phyloP scores from a whole-genome alignment of 257 asterid species.

The Solanum appendiculatum region DNA sequence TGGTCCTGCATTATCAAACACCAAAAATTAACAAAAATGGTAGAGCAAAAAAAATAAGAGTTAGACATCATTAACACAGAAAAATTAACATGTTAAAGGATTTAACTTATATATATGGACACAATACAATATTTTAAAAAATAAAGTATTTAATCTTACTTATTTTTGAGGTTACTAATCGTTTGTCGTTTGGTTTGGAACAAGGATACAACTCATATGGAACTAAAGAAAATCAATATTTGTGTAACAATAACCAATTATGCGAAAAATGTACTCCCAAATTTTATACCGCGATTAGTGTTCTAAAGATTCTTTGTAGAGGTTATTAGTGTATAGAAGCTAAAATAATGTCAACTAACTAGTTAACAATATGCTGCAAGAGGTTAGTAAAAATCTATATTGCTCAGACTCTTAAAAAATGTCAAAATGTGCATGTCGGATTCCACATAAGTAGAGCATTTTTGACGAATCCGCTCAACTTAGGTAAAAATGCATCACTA shows the following conservation, averaged over 20 bases:
- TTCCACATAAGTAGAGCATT: too few relatives aligned
- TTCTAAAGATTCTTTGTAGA: neutral
- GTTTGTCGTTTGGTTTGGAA: neutral
- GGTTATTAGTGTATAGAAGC: neutral
- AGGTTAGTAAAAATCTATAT: neutral
- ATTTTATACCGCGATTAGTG: neutral
- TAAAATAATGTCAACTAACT: neutral
- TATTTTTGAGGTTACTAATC: neutral
- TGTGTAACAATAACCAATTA: neutral
- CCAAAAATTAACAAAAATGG: neutral
- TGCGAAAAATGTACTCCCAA: neutral
- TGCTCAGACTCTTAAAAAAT: too few relatives aligned
- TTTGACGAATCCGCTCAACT: too few relatives aligned
- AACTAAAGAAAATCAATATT: too few relatives aligned
- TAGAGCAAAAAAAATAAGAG: too few relatives aligned
- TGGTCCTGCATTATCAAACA: constrained; percentile 2
- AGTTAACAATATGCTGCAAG: neutral
- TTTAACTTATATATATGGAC: neutral
- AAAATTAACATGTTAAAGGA: neutral
- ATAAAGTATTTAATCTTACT: neutral
- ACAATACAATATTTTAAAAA: neutral
- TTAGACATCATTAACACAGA: neutral
- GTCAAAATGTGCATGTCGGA: too few relatives aligned
- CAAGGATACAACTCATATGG: neutral
- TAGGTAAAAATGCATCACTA: neutral